Base-by-base conservation (phyloP, 1,284 basidiomycete genomes). In the Trichosporon sp. region DNA sequence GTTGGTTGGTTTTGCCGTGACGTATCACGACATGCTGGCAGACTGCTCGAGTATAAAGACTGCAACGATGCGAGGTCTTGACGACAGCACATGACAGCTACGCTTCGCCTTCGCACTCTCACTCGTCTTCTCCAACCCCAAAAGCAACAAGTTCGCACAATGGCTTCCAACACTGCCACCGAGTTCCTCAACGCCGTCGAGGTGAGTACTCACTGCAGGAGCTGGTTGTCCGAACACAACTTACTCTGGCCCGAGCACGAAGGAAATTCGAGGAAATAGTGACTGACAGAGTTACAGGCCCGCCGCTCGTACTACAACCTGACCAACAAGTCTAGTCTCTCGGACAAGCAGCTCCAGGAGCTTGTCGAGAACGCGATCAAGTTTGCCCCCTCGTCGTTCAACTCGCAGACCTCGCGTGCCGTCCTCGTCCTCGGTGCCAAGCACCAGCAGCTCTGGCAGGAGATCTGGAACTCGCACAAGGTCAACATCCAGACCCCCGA, bases 271-370 rank as follows among this genome's bases (percentile, higher is more conserved):
- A 38, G 37, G 37, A 12, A 40, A 12, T 12, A 40, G 38, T 40
- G 38, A 40, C 69, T 73, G 66, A 70, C 48, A 16, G 26, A 26
- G 26, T 35, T 37, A 12, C 71, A 83, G 81, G 71, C 77, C 54
- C 85, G 86, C 63, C 83, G 86, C 51, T 78, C 82, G n/a, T 80
- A 83, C 78, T 87, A 87, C 78, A 77, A 78, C 31, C 78, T 87
- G 21, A 79, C 79, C 67, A 80, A 83, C 74, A 78, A 81, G 70
- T 79, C 79, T 12, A 76, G 84, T 40, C 75, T 87, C 66, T 71
- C 81, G 35, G 77, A 85, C 69, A 78, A 78, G 5, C 76, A 83
- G 70, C 76, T 87, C 70, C 73, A 81, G 37, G 78, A 79, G 61
- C 73, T 87, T 63, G 83, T 87, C 72, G 76, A 85, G 74, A 74